phyloP scores from a whole-genome alignment of 2,329 filamentous ascomycete species.

The Verticillium klebahnii region DNA sequence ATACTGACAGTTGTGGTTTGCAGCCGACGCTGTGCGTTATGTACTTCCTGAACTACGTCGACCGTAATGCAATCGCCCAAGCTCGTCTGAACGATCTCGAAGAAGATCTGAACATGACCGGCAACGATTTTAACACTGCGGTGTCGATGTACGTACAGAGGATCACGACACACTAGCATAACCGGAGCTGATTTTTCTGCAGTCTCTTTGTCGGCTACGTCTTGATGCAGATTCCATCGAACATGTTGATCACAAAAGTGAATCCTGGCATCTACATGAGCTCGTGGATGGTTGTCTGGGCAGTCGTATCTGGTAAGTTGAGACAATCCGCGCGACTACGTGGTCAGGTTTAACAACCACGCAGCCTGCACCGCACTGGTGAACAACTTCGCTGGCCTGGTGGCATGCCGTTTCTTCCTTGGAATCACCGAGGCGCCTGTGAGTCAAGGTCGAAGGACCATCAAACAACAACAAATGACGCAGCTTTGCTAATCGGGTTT shows the following conservation, averaged over 20 bases:
- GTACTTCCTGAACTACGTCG: slow-evolving; percentile 36
- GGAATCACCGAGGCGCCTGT: slow-evolving; percentile 34
- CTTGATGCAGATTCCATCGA: slow-evolving; percentile 58
- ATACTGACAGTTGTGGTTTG: background rate
- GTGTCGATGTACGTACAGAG: slow-evolving; percentile 27
- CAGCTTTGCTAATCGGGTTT: background rate
- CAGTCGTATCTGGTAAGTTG: slow-evolving; percentile 27
- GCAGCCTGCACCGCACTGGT: slow-evolving; percentile 29
- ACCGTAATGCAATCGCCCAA: slow-evolving; percentile 42
- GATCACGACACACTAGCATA: background rate
- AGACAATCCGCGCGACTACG: background rate
- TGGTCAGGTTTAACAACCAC: background rate
- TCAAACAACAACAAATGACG: background rate
- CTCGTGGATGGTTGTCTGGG: slow-evolving; percentile 38
- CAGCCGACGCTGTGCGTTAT: slow-evolving; percentile 33
- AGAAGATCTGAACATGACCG: slow-evolving; percentile 35
- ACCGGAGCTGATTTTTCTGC: slow-evolving; percentile 3
- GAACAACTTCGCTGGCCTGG: slow-evolving; percentile 25
- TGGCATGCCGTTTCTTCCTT: slow-evolving; percentile 31
- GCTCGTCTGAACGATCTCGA: slow-evolving; percentile 36
- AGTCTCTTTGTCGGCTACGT: slow-evolving; percentile 45
- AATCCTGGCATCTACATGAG: slow-evolving; percentile 50
- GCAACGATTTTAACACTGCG: slow-evolving; percentile 28
- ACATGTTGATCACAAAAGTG: slow-evolving; percentile 50
- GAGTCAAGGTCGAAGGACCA: background rate